Base-by-base conservation (phyloP, 177 flowering plant species). In the Vitis hybrid region DNA sequence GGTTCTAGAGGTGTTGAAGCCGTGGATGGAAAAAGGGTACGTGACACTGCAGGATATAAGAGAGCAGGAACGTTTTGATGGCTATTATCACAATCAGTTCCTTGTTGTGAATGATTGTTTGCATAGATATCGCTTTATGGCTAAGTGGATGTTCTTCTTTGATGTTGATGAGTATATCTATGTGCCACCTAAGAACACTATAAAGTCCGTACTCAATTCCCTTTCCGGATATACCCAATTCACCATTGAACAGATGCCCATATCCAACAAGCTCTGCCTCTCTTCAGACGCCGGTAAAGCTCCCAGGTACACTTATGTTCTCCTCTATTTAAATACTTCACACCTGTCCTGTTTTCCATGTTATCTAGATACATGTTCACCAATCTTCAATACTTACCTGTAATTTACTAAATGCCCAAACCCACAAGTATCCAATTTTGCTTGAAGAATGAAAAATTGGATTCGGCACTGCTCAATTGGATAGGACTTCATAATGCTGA, bases 131-230 rank as follows among this genome's bases (percentile, higher is more conserved):
- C 76, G 83, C 51, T 86, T 88, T 60, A 72, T 64, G 81, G 78
- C 97, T 0, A 86, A 84, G 75, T 94, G 98, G 98, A 94, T 89
- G 79, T 94, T 94, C 84, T 94, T 87, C 83, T 94, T 94, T 62
- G 98, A 94, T 69, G 91, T 92, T 0, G 97, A 92, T 72, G 98
- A 94, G 84, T 94, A 55, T 62, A 75, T 94, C 16, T 91, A 81
- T 60, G 81, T 92, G 11, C 90, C 87, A 2, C 82, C 83, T 3
- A 83, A 81, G 80, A 84, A 60, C 63, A 85, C 84, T 19, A 64
- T 91, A 24, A 69, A 70, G 16, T 84, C 93, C 0, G 88, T 91
- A 18, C 67, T 91, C 24, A 77, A 79, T 57, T 78, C 85, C 2
- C 76, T 89, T 0, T 74, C 82, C 5, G 86, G 77, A 13, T 81